Evolutionary conservation across 2,329 filamentous ascomycete genomes (phyloP), one percentile per base, ranked within the genome.

Genomic region (Thelonectria rubi): DNA sequence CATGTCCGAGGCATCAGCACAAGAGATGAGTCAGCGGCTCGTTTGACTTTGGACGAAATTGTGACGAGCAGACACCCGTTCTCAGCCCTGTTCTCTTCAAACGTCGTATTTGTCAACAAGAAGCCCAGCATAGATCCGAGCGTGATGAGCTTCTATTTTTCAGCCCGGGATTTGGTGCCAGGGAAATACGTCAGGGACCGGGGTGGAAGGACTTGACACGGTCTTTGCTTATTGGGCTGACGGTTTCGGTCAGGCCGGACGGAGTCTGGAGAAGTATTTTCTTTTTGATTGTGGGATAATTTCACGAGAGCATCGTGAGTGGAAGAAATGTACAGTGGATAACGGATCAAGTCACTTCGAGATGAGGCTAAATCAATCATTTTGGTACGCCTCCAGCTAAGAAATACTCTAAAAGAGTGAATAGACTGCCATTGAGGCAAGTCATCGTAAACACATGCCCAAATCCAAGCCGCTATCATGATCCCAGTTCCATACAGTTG

Each of bases 381-480:
- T 30, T 30, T 30, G 26, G 26, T 30, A 30, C 26, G 26, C 26
- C 26, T n/a, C n/a, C n/a, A n/a, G n/a, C n/a, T n/a, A n/a, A n/a
- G n/a, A 17, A 42, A 42, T 6, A 45, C 2, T 12, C 10, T 43
- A 11, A 45, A 21, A 10, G 14, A 20, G n/a, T n/a, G n/a, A 21
- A 45, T 45, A n/a, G n/a, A n/a, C n/a, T 20, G 42, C 42, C 42
- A 24, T 21, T 21, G 40, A 18, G 40, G 40, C 17, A 21, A n/a
- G 42, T 18, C 42, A 21, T 21, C 58, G 46, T 24, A 43, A 45
- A 55, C 47, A 49, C 52, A 49, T 51, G 32, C 46, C 42, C 57
- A 51, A 45, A 58, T 47, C 55, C 51, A 45, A 26, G 43, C 43
- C 37, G 42, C 43, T 45, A 21, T 45, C 42, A 45, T 45, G 15